Base-by-base conservation (phyloP, 2,329 filamentous ascomycete species). In the Trichoderma harzianum region DNA sequence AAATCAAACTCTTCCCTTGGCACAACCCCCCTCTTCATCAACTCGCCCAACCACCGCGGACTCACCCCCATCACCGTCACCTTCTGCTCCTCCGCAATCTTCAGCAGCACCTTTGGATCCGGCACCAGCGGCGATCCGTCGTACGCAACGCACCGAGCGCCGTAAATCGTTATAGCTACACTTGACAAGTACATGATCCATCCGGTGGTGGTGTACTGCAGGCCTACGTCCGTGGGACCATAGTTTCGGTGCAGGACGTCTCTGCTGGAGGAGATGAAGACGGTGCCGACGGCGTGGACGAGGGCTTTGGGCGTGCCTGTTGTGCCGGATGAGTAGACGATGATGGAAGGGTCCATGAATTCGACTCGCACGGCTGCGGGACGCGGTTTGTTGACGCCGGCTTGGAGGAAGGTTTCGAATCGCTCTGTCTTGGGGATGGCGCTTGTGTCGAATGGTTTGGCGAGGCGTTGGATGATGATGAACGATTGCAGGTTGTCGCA, bases 171-270 rank as follows among this genome's bases (percentile, higher is more conserved):
- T 5, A 85, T 83, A 24, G 85, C 84, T 0, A 93, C 83, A 47
- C 86, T 87, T 3, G 85, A 82, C 10, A 94, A 83, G 78, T 95
- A 96, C 93, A 97, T 97, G 81, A 97, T 96, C 93, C 93, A 97
- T 0, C 92, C 92, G 0, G 92, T 94, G 0, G 90, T 92, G 1
- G 90, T 89, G 77, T 86, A 89, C 78, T 89, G 87, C 71, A 89
- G 75, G 1, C 80, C 78, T 1, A 88, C 83, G 57, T 80, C 82
- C n/a, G 81, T 77, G 0, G 82, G 75, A 0, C 74, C 78, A 5
- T 24, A 14, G 12, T 34, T 18, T 7, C 32, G 28, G 57, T 60
- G 57, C 30, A 21, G 18, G 5, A 81, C 71, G 32, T 83, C 81
- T 62, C 86, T 88, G 73, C 75, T 77, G 16, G 77, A 76, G 74